Base-by-base conservation (phyloP, 345 rosid species). In the Noccaea bulbosa region DNA sequence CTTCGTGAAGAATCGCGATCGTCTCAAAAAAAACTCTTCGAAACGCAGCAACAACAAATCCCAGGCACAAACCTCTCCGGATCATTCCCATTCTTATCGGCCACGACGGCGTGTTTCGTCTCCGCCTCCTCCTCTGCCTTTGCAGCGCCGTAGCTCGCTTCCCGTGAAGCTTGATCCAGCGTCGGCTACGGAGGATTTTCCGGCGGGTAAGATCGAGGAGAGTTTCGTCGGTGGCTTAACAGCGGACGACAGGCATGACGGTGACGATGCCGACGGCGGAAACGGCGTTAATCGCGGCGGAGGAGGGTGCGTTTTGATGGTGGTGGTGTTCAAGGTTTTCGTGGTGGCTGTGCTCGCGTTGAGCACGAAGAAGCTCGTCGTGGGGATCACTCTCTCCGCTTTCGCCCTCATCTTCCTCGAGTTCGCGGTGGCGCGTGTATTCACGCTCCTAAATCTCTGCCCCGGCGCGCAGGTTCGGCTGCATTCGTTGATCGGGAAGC, bases 1-100 rank as follows among this genome's bases (percentile, higher is more conserved):
- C 39, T 86, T 93, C 56, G 87, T 82, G 48, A 93, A 93, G 82
- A 91, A 93, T 70, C 89, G 85, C 11, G 87, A 87, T 73, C 85
- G 93, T 27, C 76, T 91, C 52, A 84, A 80, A 45, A 93, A 84
- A 77, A 7, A 37, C 30, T 62, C 82, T 30, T 69, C 80, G 0
- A 83, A 72, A 83, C 79, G 83, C 52, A 37, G 6, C 62, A 53
- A n/a, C 40, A 52, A 32, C 55, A 64, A 66, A 0, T 1, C 52
- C 5, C 49, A 24, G 27, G 1, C 50, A n/a, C 35, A 0, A 43
- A 61, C 3, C 58, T 73, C 56, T 53, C 73, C 16, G 20, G 54
- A 1, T 24, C 53, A 11, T 47, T 38, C 49, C 11, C 37, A 65
- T 14, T 6, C 67, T 27, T 2, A 27, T 27, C 30, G 30, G 8